Conservation (phyloP, 2,329 filamentous ascomycete genomes). For the Ampelomyces quisqualis region DNA sequence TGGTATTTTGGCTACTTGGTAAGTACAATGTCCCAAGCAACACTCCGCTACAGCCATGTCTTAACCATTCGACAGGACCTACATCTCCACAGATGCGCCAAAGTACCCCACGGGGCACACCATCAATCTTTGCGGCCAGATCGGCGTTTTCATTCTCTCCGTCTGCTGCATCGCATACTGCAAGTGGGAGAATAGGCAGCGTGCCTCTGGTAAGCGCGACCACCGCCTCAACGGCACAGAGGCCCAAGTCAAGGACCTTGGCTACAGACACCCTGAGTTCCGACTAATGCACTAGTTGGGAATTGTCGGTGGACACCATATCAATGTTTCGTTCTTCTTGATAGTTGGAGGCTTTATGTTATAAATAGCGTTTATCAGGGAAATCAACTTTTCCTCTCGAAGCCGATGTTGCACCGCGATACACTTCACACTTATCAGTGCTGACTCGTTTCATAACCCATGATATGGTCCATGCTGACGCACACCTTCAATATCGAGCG, state of each 20-base stretch:
- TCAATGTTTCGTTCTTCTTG: conserved; percentile 11
- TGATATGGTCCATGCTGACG: not conserved
- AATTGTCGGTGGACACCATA: not conserved
- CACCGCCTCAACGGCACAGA: conserved; percentile 53
- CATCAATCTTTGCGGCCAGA: conserved; percentile 58
- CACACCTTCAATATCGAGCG: not conserved
- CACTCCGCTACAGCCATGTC: conserved; percentile 25
- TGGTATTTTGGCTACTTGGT: conserved; percentile 58
- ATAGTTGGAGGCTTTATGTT: not conserved
- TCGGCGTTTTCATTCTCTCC: conserved; percentile 49
- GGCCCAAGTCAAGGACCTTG: conserved; percentile 51
- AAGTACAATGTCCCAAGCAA: conserved; percentile 3
- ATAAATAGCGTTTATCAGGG: not conserved
- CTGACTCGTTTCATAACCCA: not conserved
- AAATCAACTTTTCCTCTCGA: conserved; percentile 6
- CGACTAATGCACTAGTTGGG: conserved; percentile 53
- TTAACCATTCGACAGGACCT: conserved; percentile 61
- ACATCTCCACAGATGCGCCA: conserved; percentile 58
- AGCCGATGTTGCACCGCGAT: not conserved
- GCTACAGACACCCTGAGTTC: conserved; percentile 58
- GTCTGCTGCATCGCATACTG: conserved; percentile 56
- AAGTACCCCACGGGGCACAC: conserved; percentile 72
- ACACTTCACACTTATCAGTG: not conserved
- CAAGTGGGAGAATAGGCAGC: conserved; percentile 54
- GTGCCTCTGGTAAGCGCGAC: conserved; percentile 53